These are phyloP conservation scores for Pyrus hybrid DNA, from an alignment of 331 rosid species.

Conservation along the genomic window DNA sequence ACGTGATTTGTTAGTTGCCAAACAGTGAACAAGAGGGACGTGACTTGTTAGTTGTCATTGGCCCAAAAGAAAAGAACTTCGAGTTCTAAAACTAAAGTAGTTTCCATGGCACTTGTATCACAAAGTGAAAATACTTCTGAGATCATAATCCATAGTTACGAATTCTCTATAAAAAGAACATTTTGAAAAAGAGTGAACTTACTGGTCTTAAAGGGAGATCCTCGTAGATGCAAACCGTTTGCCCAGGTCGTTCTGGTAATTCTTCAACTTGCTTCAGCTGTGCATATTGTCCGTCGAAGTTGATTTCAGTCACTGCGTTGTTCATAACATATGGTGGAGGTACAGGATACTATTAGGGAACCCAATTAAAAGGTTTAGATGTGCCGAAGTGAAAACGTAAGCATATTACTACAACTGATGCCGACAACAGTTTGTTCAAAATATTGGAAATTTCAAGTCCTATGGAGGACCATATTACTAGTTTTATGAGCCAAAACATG, in stretches of 20 bases:
- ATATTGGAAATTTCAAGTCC: too few relatives aligned
- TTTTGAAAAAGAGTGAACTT: constrained; percentile 21
- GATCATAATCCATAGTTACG: neutral
- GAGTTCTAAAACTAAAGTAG: too few relatives aligned
- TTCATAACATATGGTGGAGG: constrained; percentile 32
- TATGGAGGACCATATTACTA: neutral
- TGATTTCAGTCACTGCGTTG: constrained; percentile 45
- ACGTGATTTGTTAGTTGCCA: neutral
- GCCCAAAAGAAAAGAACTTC: too few relatives aligned
- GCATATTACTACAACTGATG: too few relatives aligned
- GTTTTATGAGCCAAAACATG: neutral
- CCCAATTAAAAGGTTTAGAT: too few relatives aligned
- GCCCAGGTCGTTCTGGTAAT: constrained; percentile 85
- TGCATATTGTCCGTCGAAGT: constrained; percentile 39
- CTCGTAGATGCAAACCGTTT: constrained; percentile 80
- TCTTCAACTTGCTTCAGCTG: constrained; percentile 42
- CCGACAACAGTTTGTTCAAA: too few relatives aligned
- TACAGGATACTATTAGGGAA: neutral
- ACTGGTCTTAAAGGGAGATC: constrained; percentile 97
- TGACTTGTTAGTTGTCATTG: too few relatives aligned
- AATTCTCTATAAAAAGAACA: neutral
- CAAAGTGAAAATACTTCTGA: too few relatives aligned
- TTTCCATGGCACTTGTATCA: too few relatives aligned
- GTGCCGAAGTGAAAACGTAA: too few relatives aligned
- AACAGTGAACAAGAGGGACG: too few relatives aligned